Evolutionary conservation across 306 rosid species (phyloP).

Genomic region (Macrotyloma uniflorum): DNA sequence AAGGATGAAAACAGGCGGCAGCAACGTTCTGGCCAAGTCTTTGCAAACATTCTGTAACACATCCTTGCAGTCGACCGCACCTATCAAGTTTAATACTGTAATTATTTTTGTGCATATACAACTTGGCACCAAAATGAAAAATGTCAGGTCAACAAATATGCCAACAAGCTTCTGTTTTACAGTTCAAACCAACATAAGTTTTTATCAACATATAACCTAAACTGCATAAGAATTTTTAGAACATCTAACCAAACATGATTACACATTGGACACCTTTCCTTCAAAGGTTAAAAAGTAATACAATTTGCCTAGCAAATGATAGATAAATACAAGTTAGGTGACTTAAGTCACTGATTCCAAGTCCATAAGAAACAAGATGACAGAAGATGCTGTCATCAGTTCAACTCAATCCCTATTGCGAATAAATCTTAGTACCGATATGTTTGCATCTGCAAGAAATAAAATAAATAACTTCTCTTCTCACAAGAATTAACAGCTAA

Average conservation of each 20-base stretch:
- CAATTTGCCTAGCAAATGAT: slow-evolving; percentile 13
- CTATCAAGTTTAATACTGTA: slow-evolving; percentile 54
- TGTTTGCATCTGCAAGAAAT: neutral
- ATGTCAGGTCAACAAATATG: slow-evolving; percentile 15
- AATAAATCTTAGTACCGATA: neutral
- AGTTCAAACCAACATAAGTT: slow-evolving; percentile 23
- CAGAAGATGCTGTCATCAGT: neutral
- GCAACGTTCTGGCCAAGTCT: slow-evolving; percentile 99
- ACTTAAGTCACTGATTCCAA: slow-evolving; percentile 9
- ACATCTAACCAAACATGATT: slow-evolving; percentile 9
- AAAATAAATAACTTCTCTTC: neutral
- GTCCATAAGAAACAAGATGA: neutral
- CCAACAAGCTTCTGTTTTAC: slow-evolving; percentile 15
- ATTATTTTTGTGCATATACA: slow-evolving; percentile 20
- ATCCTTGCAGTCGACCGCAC: slow-evolving; percentile 97
- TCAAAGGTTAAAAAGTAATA: slow-evolving; percentile 2
- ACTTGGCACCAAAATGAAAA: slow-evolving; percentile 24
- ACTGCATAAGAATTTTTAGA: slow-evolving; percentile 9
- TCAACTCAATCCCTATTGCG: slow-evolving; percentile 21
- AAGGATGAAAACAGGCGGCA: slow-evolving; percentile 81
- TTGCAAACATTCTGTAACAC: slow-evolving; percentile 95
- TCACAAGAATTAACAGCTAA: slow-evolving; percentile 22
- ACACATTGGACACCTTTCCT: slow-evolving; percentile 18
- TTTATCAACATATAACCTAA: slow-evolving; percentile 3
- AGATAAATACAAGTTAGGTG: neutral